Base-by-base conservation (phyloP, 2,329 filamentous ascomycete species). In the Dothiorella sarmentorum region DNA sequence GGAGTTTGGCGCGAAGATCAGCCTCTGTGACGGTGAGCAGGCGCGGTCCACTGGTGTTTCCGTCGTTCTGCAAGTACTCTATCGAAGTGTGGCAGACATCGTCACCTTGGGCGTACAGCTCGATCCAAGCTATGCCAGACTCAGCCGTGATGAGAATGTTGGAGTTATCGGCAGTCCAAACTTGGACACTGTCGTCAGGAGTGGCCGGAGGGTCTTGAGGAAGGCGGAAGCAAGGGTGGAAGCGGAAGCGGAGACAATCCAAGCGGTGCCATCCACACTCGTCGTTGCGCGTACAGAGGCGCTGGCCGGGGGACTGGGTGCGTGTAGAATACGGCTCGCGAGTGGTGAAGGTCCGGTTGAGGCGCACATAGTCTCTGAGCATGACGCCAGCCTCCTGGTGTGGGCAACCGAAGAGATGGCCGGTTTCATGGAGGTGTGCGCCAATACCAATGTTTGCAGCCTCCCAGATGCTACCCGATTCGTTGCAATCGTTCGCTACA, bases 381-480 rank as follows among this genome's bases (percentile, higher is more conserved):
- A 97, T 97, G 61, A 97, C 81, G n/a, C 94, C 93, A 26, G 79
- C 88, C 68, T 94, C 90, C 69, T 95, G 91, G 69, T 95, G 90
- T 9, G 91, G 90, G 64, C 90, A 95, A 51, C 93, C 93, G 64
- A 97, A 89, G 20, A 96, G 74, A 74, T 96, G 93, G 3, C 93
- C 93, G 0, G 88, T 88, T 73, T 97, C 91, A 72, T 96, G 93
- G 47, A 97, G 74, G 72, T 97, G 93, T 9, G 91, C 92, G 7
- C 93, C 93, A 63, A 97, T 95, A 27, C 92, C 92, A 61, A 96
- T 88, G 66, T 93, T 96, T 24, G 90, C 91, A n/a, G 91, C 86
- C 71, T 97, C 93, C 93, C 93, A 97, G 45, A 86, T 94, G 69
- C 90, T 96, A 22, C 92, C 92, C 6, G 87, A 87, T 64, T 96